phyloP scores from a whole-genome alignment of 176 grass and related monocot species.

The Eragrostis curvula region DNA sequence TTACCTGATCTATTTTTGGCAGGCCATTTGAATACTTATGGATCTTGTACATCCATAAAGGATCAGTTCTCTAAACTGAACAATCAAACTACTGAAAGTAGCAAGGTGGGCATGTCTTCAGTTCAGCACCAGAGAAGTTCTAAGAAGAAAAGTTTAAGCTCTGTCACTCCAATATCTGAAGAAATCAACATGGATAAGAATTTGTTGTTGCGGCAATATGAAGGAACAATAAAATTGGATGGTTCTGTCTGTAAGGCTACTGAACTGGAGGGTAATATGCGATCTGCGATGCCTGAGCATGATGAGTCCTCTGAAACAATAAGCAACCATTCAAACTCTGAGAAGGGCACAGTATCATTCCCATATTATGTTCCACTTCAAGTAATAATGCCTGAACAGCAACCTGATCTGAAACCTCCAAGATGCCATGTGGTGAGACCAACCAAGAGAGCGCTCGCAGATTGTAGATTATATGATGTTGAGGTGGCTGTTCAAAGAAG shows the following conservation, averaged over 20 bases:
- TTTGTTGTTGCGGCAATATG: slow-evolving; percentile 20
- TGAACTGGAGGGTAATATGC: slow-evolving; percentile 38
- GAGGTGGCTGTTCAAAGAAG: slow-evolving; percentile 77
- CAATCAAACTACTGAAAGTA: slow-evolving; percentile 49
- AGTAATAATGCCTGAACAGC: slow-evolving; percentile 45
- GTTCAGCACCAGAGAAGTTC: slow-evolving; percentile 34
- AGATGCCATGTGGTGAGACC: slow-evolving; percentile 48
- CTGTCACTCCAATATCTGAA: slow-evolving; percentile 24
- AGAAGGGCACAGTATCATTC: slow-evolving; percentile 40
- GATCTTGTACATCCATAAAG: slow-evolving; percentile 51
- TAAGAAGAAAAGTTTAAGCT: slow-evolving; percentile 53
- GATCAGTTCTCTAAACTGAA: slow-evolving; percentile 32
- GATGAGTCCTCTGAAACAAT: slow-evolving; percentile 53
- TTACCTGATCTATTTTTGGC: slow-evolving; percentile 41
- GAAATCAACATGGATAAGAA: slow-evolving; percentile 33
- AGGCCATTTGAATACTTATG: slow-evolving; percentile 54
- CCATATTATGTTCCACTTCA: slow-evolving; percentile 45
- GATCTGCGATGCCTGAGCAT: slow-evolving; percentile 30
- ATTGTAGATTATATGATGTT: slow-evolving; percentile 67
- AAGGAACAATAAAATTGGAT: slow-evolving; percentile 43
- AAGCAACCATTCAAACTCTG: slow-evolving; percentile 55
- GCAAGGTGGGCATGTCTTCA: slow-evolving; percentile 36
- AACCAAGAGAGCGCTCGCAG: slow-evolving; percentile 60
- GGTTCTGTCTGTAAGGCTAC: slow-evolving; percentile 29
- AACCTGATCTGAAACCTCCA: slow-evolving; percentile 41